Evolutionary conservation across 495 filamentous ascomycete species (phyloP), one percentile per base, ranked within the genome.

Genomic region (Talaromyces wortmannii): DNA sequence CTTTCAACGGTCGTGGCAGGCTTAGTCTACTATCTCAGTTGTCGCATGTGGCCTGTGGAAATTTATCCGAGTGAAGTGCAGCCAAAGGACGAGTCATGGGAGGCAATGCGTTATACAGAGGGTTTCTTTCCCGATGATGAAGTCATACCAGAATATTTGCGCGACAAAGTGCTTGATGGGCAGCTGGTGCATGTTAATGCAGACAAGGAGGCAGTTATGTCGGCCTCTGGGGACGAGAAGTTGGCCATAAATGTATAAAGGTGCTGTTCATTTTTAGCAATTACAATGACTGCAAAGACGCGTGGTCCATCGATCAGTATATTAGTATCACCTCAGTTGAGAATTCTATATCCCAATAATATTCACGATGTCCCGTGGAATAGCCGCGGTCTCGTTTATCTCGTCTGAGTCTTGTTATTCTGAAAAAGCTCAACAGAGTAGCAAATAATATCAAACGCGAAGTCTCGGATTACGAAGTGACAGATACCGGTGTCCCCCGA

Each of bases 1-100:
- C 33, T 63, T 3, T 55, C 54, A 29, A 55, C 55, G 18, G 18
- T 40, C 6, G 31, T 60, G 23, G 57, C 54, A 0, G 40, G 44
- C 0, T 6, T 50, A 31, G 31, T 60, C 2, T 63, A 57, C 31
- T 63, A 57, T 32, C 33, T 52, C 15, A n/a, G 18, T 6, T 51
- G 47, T 31, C 18, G 56, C n/a, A 18, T 63, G 17, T 52, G 57
- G 46, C 59, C 52, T 0, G 42, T 50, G 4, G 31, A 45, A 11
- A 40, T 52, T 5, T 55, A 58, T 45, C 53, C 57, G 0, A 17
- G 15, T 0, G 50, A 43, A 52, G 4, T 40, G 1, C 31, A 30
- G 16, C 13, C 6, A 17, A 52, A 11, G 12, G 50, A 43, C 23
- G 40, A 43, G 3, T 40, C 50, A n/a, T 52, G 50, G 50, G 50